phyloP scores from a whole-genome alignment of 768 basidiomycete genomes.

The Termitomyces sp. region DNA sequence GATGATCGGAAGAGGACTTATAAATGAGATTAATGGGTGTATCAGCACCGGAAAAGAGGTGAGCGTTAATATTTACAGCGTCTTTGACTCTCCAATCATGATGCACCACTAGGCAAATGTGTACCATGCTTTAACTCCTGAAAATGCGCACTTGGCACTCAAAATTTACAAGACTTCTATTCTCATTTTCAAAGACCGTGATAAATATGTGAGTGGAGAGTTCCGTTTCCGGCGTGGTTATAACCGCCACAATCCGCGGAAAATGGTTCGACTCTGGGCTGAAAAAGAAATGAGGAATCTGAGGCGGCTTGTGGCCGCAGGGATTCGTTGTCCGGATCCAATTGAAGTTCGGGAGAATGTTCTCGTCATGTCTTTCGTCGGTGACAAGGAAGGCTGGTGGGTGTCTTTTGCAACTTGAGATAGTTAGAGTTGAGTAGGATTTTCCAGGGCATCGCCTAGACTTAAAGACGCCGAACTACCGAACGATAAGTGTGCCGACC shows the following conservation, averaged over 20 bases:
- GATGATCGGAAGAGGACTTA: slow-evolving; percentile 87
- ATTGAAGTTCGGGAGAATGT: slow-evolving; percentile 96
- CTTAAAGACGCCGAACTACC: slow-evolving; percentile 79
- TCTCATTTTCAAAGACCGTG: slow-evolving; percentile 95
- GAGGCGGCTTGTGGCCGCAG: slow-evolving; percentile 77
- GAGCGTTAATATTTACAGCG: not conserved
- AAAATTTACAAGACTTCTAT: slow-evolving; percentile 99
- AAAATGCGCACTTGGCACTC: slow-evolving; percentile 70
- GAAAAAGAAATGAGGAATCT: slow-evolving; percentile 99
- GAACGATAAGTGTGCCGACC: slow-evolving; percentile 41
- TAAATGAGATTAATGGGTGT: slow-evolving; percentile 92
- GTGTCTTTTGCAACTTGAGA: slow-evolving; percentile 20
- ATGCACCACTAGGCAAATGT: slow-evolving; percentile 76
- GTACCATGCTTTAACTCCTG: slow-evolving; percentile 76
- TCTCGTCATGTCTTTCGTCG: slow-evolving; percentile 92
- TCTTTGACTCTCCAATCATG: not conserved
- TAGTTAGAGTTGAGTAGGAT: not conserved
- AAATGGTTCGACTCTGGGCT: slow-evolving; percentile 99
- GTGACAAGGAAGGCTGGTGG: slow-evolving; percentile 77
- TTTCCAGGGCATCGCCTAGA: slow-evolving; percentile 81
- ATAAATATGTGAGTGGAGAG: slow-evolving; percentile 94
- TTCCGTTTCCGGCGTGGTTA: slow-evolving; percentile 92
- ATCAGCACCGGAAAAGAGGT: slow-evolving; percentile 99
- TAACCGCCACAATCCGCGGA: slow-evolving; percentile 87
- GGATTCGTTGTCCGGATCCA: slow-evolving; percentile 83